Percentiles rank a stretch among this genome's conserved stretches.
Conservation (phyloP, 1,284 basidiomycete species). For the Ceratobasidium sp. region DNA sequence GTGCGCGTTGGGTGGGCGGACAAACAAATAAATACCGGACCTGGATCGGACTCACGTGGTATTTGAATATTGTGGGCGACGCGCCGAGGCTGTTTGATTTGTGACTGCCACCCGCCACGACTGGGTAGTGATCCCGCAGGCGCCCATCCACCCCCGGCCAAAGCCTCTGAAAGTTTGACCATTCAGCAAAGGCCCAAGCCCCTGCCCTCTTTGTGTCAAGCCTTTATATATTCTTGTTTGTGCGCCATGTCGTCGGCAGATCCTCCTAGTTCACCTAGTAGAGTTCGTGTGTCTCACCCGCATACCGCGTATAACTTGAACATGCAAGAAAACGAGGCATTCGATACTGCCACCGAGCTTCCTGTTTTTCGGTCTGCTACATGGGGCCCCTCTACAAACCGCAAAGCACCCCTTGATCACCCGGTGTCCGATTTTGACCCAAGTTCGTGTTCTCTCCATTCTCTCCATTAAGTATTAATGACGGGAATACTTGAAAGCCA, state of each 20-base stretch:
- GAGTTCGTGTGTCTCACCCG: conserved; percentile 24
- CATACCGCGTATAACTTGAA: background rate
- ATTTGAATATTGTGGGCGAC: background rate
- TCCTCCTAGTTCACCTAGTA: conserved; percentile 15
- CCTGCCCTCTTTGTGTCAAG: background rate
- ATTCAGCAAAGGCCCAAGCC: background rate
- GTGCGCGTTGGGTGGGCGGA: no score
- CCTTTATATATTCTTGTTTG: background rate
- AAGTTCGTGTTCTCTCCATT: background rate
- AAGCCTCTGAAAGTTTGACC: background rate
- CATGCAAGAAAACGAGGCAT: conserved; percentile 23
- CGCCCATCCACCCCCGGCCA: background rate
- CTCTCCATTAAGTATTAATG: background rate
- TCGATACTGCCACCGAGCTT: conserved; percentile 19
- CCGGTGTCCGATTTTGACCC: background rate
- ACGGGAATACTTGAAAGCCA: background rate
- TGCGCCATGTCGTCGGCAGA: background rate
- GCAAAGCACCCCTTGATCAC: background rate
- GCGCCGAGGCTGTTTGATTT: background rate
- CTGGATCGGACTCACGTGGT: conserved; percentile 8
- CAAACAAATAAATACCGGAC: conserved; percentile 11
- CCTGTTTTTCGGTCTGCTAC: conserved; percentile 11
- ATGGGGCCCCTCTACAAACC: background rate
- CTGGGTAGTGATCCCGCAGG: background rate
- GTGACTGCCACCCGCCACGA: conserved; percentile 8